A percentile compares a stretch with the other conserved stretches of the same genome.
Evolutionary conservation across 23 red algal species (phyloP).

Genomic region (Cyanidioschyzon merolae): DNA sequence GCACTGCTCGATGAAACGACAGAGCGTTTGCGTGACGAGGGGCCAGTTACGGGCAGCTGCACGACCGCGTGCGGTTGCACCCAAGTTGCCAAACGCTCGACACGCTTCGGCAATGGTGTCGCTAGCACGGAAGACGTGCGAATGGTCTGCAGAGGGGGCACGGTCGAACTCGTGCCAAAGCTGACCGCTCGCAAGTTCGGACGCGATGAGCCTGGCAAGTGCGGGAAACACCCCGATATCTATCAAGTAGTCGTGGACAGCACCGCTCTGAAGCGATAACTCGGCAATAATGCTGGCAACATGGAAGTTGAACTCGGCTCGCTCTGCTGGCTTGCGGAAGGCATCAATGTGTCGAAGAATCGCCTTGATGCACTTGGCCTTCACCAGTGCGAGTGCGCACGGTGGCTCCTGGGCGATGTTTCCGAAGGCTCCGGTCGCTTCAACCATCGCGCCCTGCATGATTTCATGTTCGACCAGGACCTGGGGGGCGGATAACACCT

Average conservation of each 20-base stretch:
- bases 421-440: neutral
- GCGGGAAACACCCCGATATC: neutral
- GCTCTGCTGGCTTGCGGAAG: neutral
- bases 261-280: conserved; percentile 5
- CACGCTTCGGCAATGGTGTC: conserved; percentile 7
- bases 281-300: neutral
- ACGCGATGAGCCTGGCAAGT: neutral
- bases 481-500: neutral
- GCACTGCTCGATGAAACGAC: neutral
- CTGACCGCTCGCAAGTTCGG: neutral
- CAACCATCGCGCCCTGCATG: neutral
- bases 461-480: neutral
- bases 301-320: conserved; percentile 3
- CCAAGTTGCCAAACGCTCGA: neutral
- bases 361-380: neutral
- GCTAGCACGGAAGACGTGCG: neutral
- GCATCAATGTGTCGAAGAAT: neutral
- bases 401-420: conserved; percentile 15
- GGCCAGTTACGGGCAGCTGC: neutral
- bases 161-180: neutral
- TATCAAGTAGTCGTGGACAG: neutral
- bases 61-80: neutral
- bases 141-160: neutral
- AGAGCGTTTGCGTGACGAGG: neutral
- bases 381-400: neutral